Evolutionary conservation across 495 filamentous ascomycete genomes (phyloP).

Genomic region (Hypoxylon fragiforme): DNA sequence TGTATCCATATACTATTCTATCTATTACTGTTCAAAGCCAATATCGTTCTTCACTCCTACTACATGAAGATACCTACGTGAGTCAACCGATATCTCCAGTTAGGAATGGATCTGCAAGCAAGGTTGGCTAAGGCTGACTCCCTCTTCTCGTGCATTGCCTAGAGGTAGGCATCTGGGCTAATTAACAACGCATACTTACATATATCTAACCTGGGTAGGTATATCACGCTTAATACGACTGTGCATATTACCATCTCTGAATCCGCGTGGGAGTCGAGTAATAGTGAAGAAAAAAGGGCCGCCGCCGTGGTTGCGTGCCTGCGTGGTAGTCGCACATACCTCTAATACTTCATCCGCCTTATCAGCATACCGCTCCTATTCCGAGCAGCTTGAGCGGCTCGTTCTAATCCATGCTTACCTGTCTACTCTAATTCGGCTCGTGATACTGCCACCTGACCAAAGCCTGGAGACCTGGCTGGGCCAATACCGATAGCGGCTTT

Average conservation of each 20-base stretch:
- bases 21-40: too few relatives aligned
- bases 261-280: not conserved
- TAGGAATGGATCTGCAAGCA: too few relatives aligned
- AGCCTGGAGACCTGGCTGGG: conserved; percentile 7
- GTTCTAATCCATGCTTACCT: conserved; percentile 9
- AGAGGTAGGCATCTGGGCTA: too few relatives aligned
- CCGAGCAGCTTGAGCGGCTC: conserved; percentile 14
- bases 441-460: conserved; percentile 18
- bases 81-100: too few relatives aligned
- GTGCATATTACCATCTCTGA: too few relatives aligned
- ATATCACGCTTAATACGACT: too few relatives aligned
- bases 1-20: too few relatives aligned
- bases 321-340: conserved; percentile 11
- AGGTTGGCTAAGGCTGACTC: too few relatives aligned
- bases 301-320: conserved; percentile 17
- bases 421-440: not conserved
- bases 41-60: too few relatives aligned
- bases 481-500: conserved; percentile 8
- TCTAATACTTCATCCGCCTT: conserved; percentile 18
- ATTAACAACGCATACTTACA: not conserved
- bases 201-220: not conserved
- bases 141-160: too few relatives aligned
- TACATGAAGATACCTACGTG: too few relatives aligned
- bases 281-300: not conserved
- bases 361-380: conserved; percentile 9